Conservation (phyloP, 2,329 filamentous ascomycete genomes). For the Pleochaeta shiraiana region DNA sequence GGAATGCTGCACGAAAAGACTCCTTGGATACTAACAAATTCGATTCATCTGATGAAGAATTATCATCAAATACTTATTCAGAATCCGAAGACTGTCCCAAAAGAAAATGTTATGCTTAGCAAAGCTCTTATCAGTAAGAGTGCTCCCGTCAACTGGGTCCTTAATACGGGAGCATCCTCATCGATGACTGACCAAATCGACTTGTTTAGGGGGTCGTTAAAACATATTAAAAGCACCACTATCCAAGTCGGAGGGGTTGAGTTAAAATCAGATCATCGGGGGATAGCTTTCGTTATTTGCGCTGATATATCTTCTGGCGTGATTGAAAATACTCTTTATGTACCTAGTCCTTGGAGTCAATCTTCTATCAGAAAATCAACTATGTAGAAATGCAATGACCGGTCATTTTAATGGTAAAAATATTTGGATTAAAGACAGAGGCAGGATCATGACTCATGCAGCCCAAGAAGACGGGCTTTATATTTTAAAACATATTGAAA, state of each 20-base stretch:
- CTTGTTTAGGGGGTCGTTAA: background rate
- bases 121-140: constrained; percentile 1
- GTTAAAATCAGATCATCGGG: background rate
- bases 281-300: background rate
- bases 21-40: background rate
- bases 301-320: background rate
- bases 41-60: background rate
- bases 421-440: background rate
- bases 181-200: background rate
- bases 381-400: background rate
- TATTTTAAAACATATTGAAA: background rate
- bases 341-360: constrained; percentile 1
- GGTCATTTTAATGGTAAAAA: background rate
- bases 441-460: background rate
- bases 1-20: background rate
- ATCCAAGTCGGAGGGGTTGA: background rate
- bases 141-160: background rate
- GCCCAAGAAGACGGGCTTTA: background rate
- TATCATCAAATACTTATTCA: background rate
- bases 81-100: background rate
- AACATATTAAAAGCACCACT: background rate
- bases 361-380: background rate
- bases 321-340: background rate
- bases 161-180: background rate
- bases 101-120: background rate